Base-by-base conservation (phyloP, 2,329 filamentous ascomycete genomes). In the Ophiocordyceps robertsii region DNA sequence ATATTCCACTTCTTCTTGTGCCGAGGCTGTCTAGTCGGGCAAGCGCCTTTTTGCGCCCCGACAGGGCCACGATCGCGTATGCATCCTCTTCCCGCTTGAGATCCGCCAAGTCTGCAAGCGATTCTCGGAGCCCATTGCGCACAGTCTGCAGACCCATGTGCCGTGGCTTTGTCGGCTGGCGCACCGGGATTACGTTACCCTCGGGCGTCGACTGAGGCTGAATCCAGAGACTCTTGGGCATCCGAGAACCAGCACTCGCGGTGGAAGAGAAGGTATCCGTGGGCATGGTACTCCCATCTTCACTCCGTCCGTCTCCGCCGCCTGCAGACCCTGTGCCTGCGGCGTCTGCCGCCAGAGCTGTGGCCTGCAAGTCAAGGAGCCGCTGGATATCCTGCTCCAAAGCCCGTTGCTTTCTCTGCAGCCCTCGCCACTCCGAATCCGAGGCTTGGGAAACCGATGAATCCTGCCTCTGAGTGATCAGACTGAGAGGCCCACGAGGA, bases 71-170 rank as follows among this genome's bases (percentile, higher is more conserved):
- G 3, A 72, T 68, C 1, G 87, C 62, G 21, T 77, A 65, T 0
- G 69, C 66, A n/a, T 78, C 66, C 60, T 88, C 82, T 44, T 87
- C 81, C 4, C 66, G 65, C 55, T 86, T 86, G 24, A 89, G 62
- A 9, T 71, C 69, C 0, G 75, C 75, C 6, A 89, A 63, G 42
- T 78, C 74, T 3, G 69, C 64, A 57, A 89, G 82, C 39, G 75
- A 71, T 40, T 68, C 70, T 14, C 74, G 69, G 8, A 90, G 70
- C 0, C 78, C 80, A 27, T 70, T 68, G n/a, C 84, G 70, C 1
- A 82, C 80, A 16, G 72, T 70, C 27, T 69, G 68, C 13, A 88
- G 65, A 0, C 78, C 72, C 9, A 75, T 56, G 31, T 69, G 73
- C 43, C 68, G 69, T 37, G 62, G 51, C 14, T 51, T 47, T 29